These are phyloP conservation scores for Kewa caespitosa DNA, from an alignment of 179 eudicot species.

Conservation along the genomic window DNA sequence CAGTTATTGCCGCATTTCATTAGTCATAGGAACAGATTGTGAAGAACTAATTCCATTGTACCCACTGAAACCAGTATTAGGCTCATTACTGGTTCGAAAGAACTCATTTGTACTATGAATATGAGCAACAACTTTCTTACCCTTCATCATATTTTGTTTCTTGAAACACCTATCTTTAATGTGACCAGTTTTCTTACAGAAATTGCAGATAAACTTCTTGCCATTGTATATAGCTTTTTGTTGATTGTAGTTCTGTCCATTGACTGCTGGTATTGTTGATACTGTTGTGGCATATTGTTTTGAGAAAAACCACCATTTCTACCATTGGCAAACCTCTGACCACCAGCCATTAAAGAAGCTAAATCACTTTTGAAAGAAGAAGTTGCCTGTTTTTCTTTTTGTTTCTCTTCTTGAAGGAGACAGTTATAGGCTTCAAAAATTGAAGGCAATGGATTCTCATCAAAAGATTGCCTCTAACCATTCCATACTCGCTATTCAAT, in stretches of 20 bases:
- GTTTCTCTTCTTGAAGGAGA: constrained; percentile 1
- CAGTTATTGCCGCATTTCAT: too few species aligned
- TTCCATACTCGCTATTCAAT: background rate
- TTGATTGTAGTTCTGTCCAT: too few species aligned
- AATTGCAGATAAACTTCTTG: background rate
- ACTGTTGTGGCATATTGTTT: too few species aligned
- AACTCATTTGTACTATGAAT: background rate
- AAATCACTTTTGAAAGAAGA: background rate
- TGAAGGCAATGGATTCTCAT: constrained; percentile 5
- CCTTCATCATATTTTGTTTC: background rate
- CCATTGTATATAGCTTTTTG: too few species aligned
- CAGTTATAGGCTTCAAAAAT: background rate
- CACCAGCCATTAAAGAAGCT: background rate
- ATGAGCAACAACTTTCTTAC: background rate
- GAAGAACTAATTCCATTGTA: background rate
- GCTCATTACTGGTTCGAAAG: background rate
- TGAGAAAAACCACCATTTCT: too few species aligned
- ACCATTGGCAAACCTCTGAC: background rate
- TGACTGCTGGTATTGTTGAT: too few species aligned
- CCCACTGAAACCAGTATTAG: background rate
- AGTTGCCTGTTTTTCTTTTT: background rate
- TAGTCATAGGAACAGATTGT: background rate
- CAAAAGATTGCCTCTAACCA: background rate
- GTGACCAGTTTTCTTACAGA: background rate
- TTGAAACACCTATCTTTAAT: background rate